A percentile compares a stretch with the other conserved stretches of the same genome.
Conservation (phyloP, 2,329 filamentous ascomycete species). For the Monosporascus sp. region DNA sequence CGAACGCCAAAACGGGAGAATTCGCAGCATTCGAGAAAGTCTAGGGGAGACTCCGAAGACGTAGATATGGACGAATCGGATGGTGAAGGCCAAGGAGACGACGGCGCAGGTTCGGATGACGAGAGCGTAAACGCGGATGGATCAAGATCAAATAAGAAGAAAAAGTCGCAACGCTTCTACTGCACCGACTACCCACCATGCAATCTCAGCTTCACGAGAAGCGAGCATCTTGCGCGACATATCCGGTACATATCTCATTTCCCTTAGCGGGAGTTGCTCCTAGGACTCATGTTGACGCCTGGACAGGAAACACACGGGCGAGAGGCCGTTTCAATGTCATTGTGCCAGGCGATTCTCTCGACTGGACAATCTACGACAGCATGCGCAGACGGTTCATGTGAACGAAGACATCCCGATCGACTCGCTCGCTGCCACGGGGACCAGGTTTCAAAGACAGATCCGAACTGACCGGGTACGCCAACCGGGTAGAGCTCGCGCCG, state of each 20-base stretch:
- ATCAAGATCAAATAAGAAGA: conserved; percentile 79
- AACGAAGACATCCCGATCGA: conserved; percentile 95
- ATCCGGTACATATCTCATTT: conserved; percentile 60
- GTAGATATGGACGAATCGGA: conserved; percentile 74
- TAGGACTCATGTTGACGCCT: conserved; percentile 17
- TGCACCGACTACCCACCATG: conserved; percentile 94
- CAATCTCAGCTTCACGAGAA: conserved; percentile 89
- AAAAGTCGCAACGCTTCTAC: conserved; percentile 93
- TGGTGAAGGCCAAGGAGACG: conserved; percentile 50
- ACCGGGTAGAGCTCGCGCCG: conserved; percentile 67
- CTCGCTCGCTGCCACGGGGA: conserved; percentile 87
- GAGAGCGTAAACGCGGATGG: conserved; percentile 60
- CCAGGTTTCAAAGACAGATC: conserved; percentile 86
- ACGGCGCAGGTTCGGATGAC: conserved; percentile 56
- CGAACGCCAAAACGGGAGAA: conserved; percentile 45
- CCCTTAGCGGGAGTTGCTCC: background rate
- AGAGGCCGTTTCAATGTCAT: conserved; percentile 94
- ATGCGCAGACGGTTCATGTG: conserved; percentile 95
- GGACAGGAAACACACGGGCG: conserved; percentile 87
- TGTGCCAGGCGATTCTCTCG: conserved; percentile 90
- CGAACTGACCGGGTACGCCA: conserved; percentile 79
- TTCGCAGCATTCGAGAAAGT: conserved; percentile 57
- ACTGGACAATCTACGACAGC: conserved; percentile 90
- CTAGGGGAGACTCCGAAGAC: conserved; percentile 58
- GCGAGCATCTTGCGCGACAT: conserved; percentile 90